Evolutionary conservation across 306 rosid species (phyloP).

Genomic region (Rubus parviflorus): DNA sequence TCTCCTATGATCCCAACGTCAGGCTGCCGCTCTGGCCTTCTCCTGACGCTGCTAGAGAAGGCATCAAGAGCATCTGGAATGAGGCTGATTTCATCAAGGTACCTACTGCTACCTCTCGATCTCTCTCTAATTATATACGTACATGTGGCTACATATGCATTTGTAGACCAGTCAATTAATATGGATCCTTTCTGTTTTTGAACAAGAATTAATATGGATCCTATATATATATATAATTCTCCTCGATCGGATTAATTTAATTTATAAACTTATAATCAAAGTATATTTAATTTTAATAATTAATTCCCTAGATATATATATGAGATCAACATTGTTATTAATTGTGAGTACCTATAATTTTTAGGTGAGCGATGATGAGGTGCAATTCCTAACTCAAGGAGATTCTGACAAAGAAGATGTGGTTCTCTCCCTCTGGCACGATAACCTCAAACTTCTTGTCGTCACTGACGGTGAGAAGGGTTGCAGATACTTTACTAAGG

Average conservation of each 20-base stretch:
- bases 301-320: too few relatives aligned
- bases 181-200: too few relatives aligned
- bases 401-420: slow-evolving; percentile 53
- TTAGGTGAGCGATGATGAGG: slow-evolving; percentile 75
- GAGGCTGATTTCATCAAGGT: slow-evolving; percentile 73
- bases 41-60: slow-evolving; percentile 53
- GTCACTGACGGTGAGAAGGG: slow-evolving; percentile 72
- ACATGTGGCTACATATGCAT: neutral
- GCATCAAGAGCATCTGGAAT: slow-evolving; percentile 63
- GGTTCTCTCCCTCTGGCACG: slow-evolving; percentile 54
- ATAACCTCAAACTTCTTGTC: slow-evolving; percentile 54
- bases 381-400: slow-evolving; percentile 53
- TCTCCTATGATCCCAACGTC: slow-evolving; percentile 70
- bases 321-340: too few relatives aligned
- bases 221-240: too few relatives aligned
- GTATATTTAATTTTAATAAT: too few relatives aligned
- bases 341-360: too few relatives aligned
- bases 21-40: slow-evolving; percentile 71
- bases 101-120: neutral
- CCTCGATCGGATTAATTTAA: too few relatives aligned
- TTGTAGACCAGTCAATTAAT: neutral
- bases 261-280: too few relatives aligned
- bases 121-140: neutral
- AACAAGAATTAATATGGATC: too few relatives aligned
- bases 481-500: slow-evolving; percentile 65